These are phyloP conservation scores for Phanerodontia chrysosporium DNA, from an alignment of 768 basidiomycete genomes.

Conservation along the genomic window DNA sequence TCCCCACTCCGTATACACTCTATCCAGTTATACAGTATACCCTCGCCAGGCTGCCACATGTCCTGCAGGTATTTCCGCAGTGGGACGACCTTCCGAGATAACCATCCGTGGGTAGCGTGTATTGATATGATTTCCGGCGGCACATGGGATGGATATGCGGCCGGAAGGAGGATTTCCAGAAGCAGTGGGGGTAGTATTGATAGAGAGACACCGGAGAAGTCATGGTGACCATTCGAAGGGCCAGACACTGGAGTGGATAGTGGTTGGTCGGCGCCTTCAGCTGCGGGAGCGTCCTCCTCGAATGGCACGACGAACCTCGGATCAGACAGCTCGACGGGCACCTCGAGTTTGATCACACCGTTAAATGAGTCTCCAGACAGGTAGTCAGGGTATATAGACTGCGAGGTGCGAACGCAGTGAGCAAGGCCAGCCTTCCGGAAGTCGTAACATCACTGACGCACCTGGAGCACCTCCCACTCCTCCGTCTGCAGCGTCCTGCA, in stretches of 20 bases:
- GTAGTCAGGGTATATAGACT: slow-evolving; percentile 82
- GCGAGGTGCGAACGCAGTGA: neutral
- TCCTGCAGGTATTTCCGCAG: slow-evolving; percentile 40
- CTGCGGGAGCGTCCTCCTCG: slow-evolving; percentile 17
- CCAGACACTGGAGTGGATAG: neutral
- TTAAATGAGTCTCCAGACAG: slow-evolving; percentile 37
- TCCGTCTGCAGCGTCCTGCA: slow-evolving; percentile 40
- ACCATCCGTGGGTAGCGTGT: slow-evolving; percentile 56
- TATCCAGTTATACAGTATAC: slow-evolving; percentile 65
- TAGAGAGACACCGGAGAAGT: slow-evolving; percentile 29
- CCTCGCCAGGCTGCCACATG: slow-evolving; percentile 60
- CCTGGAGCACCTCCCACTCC: slow-evolving; percentile 63
- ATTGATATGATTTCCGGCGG: slow-evolving; percentile 55
- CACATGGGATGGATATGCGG: slow-evolving; percentile 47
- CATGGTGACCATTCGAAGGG: slow-evolving; percentile 10
- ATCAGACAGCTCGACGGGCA: slow-evolving; percentile 57
- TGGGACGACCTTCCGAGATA: slow-evolving; percentile 32
- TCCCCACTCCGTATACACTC: slow-evolving; percentile 68
- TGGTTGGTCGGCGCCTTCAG: neutral
- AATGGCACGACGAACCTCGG: slow-evolving; percentile 37
- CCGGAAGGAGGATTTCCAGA: slow-evolving; percentile 49
- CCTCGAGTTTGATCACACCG: slow-evolving; percentile 49
- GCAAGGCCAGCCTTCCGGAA: too few relatives aligned
- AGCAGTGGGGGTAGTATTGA: slow-evolving; percentile 61
- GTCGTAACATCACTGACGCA: too few relatives aligned